Evolutionary conservation across 108 stramenopile genomes (phyloP), one percentile per base, ranked within the genome.

Genomic region (Cyclotella kingstonii): DNA sequence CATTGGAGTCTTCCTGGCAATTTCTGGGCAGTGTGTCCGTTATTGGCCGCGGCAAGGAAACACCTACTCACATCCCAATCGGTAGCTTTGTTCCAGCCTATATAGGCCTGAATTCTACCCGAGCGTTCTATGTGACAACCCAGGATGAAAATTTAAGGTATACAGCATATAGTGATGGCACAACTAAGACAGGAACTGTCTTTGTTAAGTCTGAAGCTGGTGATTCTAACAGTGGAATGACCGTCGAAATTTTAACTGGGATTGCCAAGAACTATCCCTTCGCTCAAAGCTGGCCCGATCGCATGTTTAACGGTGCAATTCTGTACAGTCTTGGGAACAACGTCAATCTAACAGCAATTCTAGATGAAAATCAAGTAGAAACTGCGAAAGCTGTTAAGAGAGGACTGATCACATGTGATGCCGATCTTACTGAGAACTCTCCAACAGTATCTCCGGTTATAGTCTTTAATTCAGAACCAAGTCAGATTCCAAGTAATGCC

Each of bases 351-450:
- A 15, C 10, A 34, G 26, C 34, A 23, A 23, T 42, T 36, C 38
- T 73, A 31, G 43, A 18, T 52, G 62, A 27, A 28, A 41, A 40
- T 36, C 54, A 85, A 45, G 58, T 75, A 30, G 61, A 81, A 1
- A 70, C 75, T n/a, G 83, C 70, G 1, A 63, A 66, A 34, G 77
- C 77, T 4, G 77, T 66, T 15, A 66, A 81, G 33, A 72, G 87
- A 52, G 66, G 77, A 46, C 23, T 31, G 9, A 17, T 54, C 15
- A 64, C 62, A 28, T 65, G 68, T 27, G 75, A 70, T 70, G 40
- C 41, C 3, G 49, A 63, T 44, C 15, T 45, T 41, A n/a, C 25
- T 21, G 30, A 15, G 17, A 29, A 29, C 33, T 43, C 28, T 36
- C 29, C 53, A 45, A 25, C 22, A 7, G 50, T 60, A 10, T 25